These are phyloP conservation scores for Daldinia concentrica DNA, from an alignment of 495 filamentous ascomycete genomes.

Conservation along the genomic window DNA sequence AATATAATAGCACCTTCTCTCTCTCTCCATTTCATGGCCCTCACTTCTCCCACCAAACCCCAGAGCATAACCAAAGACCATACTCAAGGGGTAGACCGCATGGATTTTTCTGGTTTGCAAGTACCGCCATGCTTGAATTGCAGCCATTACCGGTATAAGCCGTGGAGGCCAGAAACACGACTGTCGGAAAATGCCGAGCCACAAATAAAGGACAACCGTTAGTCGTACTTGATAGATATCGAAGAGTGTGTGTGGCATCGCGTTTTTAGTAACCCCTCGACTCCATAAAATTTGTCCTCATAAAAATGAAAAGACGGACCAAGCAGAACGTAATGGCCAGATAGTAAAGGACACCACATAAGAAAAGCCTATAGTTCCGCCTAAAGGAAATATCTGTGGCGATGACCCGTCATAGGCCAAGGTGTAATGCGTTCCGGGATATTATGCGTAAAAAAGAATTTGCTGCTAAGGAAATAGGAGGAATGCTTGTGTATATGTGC, in stretches of 20 bases:
- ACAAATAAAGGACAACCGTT: neutral
- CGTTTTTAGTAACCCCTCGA: neutral
- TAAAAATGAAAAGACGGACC: neutral
- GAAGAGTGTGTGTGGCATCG: neutral
- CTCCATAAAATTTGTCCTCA: neutral
- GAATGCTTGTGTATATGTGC: neutral
- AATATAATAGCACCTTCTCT: neutral
- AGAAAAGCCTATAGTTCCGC: conserved; percentile 21
- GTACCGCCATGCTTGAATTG: neutral
- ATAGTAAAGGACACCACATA: neutral
- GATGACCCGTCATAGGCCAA: conserved; percentile 3
- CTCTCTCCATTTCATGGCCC: neutral
- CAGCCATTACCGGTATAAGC: neutral
- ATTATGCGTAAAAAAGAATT: neutral
- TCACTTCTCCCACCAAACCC: neutral
- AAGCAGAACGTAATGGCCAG: neutral
- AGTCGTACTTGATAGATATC: neutral
- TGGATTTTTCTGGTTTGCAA: neutral
- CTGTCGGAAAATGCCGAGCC: neutral
- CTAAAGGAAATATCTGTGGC: neutral
- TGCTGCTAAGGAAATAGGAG: neutral
- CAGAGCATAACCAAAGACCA: conserved; percentile 1
- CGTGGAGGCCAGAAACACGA: neutral
- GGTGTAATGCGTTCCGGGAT: neutral
- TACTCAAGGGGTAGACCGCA: neutral